phyloP scores from a whole-genome alignment of 805 yeast genomes.

The Tetrapisispora fleetii region DNA sequence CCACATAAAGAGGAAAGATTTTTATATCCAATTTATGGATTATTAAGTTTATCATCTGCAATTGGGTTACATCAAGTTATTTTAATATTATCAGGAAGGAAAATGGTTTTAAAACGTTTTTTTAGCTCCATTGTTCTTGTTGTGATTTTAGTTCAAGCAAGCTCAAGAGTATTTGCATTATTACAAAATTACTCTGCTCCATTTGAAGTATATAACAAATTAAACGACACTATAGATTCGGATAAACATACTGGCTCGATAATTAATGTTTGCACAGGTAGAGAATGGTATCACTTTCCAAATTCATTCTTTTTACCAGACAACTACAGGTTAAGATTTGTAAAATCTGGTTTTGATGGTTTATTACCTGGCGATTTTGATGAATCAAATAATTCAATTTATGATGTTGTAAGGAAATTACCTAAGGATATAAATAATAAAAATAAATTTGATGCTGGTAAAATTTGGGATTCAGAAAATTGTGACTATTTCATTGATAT shows the following conservation, averaged over 20 bases:
- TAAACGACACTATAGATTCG: slow-evolving; percentile 2
- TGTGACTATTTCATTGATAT: slow-evolving; percentile 73
- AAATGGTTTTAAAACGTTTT: slow-evolving; percentile 3
- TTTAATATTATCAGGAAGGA: slow-evolving; percentile 5
- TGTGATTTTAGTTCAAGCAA: slow-evolving; percentile 24
- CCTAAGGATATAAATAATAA: slow-evolving; percentile 68
- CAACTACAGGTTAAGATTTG: slow-evolving; percentile 53
- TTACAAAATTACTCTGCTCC: slow-evolving; percentile 68
- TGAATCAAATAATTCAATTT: slow-evolving; percentile 31
- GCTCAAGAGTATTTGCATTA: slow-evolving; percentile 50
- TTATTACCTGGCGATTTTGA: slow-evolving; percentile 78
- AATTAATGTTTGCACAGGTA: slow-evolving; percentile 75
- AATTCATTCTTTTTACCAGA: slow-evolving; percentile 72
- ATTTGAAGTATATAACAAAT: slow-evolving; percentile 41
- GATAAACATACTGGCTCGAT: slow-evolving; percentile 8
- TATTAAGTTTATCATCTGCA: slow-evolving; percentile 55
- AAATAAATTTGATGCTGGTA: slow-evolving; percentile 54
- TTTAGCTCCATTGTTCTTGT: slow-evolving; percentile 12
- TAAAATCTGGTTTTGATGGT: slow-evolving; percentile 74
- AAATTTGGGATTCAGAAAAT: slow-evolving; percentile 36
- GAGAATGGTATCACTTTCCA: slow-evolving; percentile 93
- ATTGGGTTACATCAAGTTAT: slow-evolving; percentile 29
- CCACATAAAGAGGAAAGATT: slow-evolving; percentile 94
- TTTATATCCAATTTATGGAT: slow-evolving; percentile 73
- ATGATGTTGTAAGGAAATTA: slow-evolving; percentile 34